Base-by-base conservation (phyloP, 2,329 filamentous ascomycete species). In the Monosporascus sp. region DNA sequence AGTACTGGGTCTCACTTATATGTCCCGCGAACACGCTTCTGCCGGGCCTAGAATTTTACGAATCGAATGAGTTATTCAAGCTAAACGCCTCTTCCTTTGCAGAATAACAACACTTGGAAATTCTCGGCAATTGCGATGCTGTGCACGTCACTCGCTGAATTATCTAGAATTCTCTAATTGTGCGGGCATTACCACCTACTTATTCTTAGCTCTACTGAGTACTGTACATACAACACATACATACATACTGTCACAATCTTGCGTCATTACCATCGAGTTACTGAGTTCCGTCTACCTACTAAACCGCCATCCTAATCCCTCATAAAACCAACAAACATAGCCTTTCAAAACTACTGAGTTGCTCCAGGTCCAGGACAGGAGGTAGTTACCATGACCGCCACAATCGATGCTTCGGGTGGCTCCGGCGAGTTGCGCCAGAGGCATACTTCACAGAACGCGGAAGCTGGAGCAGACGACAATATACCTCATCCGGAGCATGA, bases 391-490 rank as follows among this genome's bases (percentile, higher is more conserved):
- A 66, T 63, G 60, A 63, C 58, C 55, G 25, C 55, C 37, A 39
- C 52, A 37, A 39, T 49, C 52, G 52, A 54, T 52, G 51, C 57
- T 46, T 45, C 58, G 24, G 46, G 56, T 44, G 59, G 56, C 25
- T 52, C 47, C 27, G 63, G 59, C 52, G 63, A 64, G 51, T 50
- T 68, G 48, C 66, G 64, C 58, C 65, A 58, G 44, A 59, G 65
- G 50, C 64, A 61, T 49, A 46, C 54, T 22, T 53, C 53, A 8
- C 50, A 59, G 39, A 41, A 55, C 35, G 52, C 53, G 41, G 55
- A 46, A 27, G 52, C 46, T 45, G 54, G 55, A 45, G 52, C 51
- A 49, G 47, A 52, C 47, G 47, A 51, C 22, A 20, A 46, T 37
- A 39, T 51, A 48, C 53, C 58, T 52, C 54, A 56, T 53, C 53